Percentiles rank a stretch among this genome's conserved stretches.
phyloP scores from a whole-genome alignment of 139 green algal species.

The Nannochloris sp. region DNA sequence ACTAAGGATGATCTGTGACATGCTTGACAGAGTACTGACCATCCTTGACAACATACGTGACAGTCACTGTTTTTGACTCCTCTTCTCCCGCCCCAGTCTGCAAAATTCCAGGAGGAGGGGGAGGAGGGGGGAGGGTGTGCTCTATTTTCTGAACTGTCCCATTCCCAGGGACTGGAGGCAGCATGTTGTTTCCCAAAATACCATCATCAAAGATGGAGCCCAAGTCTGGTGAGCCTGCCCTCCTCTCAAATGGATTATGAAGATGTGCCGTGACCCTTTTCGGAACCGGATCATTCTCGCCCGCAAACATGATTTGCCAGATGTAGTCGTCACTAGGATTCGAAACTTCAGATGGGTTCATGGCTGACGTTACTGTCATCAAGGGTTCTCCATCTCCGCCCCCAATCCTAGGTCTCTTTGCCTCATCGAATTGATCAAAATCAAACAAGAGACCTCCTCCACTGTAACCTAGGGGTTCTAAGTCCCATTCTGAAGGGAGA shows the following conservation, averaged over 20 bases:
- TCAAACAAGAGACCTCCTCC: slow-evolving; percentile 23
- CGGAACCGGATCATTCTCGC: slow-evolving; percentile 32
- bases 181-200: not conserved
- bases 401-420: not conserved
- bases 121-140: slow-evolving; percentile 1
- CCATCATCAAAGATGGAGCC: not conserved
- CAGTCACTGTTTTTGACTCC: slow-evolving; percentile 9
- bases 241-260: not conserved
- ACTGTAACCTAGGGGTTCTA: not conserved
- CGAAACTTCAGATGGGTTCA: slow-evolving; percentile 22
- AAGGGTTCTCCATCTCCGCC: slow-evolving; percentile 10
- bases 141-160: not conserved
- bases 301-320: slow-evolving; percentile 38
- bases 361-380: slow-evolving; percentile 24
- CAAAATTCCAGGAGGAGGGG: slow-evolving; percentile 1
- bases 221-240: not conserved
- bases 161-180: not conserved
- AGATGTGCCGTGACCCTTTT: slow-evolving; percentile 28
- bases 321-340: slow-evolving; percentile 33
- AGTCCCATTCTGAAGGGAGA: slow-evolving; percentile 26
- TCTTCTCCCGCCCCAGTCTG: not conserved
- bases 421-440: slow-evolving; percentile 32
- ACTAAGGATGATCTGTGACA: not conserved
- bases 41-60: slow-evolving; percentile 11
- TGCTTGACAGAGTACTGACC: slow-evolving; percentile 12